phyloP scores from a whole-genome alignment of 176 grass and related monocot species.

The Stipa capillata region DNA sequence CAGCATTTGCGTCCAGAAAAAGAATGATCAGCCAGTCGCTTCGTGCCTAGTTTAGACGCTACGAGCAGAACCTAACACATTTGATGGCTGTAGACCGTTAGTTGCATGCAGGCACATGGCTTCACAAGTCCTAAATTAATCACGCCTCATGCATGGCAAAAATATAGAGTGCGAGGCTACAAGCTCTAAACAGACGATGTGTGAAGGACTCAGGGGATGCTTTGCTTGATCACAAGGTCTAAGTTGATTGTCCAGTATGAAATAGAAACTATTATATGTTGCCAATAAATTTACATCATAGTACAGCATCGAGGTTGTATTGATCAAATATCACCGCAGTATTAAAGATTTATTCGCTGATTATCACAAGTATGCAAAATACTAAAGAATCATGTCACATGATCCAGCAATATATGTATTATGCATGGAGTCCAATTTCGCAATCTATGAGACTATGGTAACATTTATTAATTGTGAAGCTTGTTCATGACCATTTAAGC shows the following conservation, averaged over 20 bases:
- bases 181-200: not conserved
- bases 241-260: not conserved
- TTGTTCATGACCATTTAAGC: not conserved
- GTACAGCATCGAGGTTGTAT: not conserved
- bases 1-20: not conserved
- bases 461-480: not conserved
- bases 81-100: not conserved
- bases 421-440: not conserved
- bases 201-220: not conserved
- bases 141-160: conserved; percentile 2
- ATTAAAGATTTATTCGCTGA: too few relatives aligned
- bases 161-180: not conserved
- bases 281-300: not conserved
- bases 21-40: not conserved
- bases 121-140: conserved; percentile 14
- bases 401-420: not conserved
- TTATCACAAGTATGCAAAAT: not conserved
- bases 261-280: not conserved
- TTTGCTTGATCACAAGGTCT: not conserved
- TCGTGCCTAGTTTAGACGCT: not conserved
- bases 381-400: not conserved
- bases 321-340: not conserved
- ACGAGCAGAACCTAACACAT: not conserved
- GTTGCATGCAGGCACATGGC: conserved; percentile 9
- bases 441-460: not conserved